These are phyloP conservation scores for Lophium mytilinum DNA, from an alignment of 495 filamentous ascomycete genomes.

Conservation along the genomic window DNA sequence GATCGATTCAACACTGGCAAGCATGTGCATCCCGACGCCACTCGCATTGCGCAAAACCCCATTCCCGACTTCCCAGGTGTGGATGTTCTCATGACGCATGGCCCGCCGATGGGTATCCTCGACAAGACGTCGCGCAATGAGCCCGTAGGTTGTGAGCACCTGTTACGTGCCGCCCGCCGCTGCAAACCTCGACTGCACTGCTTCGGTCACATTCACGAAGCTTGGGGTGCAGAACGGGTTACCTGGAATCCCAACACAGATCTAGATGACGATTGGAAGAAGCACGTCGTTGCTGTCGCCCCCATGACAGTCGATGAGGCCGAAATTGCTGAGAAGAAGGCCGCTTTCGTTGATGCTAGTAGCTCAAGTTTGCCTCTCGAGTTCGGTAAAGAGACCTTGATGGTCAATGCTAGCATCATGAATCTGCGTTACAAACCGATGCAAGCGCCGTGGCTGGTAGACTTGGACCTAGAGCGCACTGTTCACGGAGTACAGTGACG, in stretches of 20 bases:
- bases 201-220: slow-evolving; percentile 72
- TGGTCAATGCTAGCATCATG: slow-evolving; percentile 65
- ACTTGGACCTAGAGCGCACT: slow-evolving; percentile 44
- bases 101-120: slow-evolving; percentile 54
- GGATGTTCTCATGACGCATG: slow-evolving; percentile 68
- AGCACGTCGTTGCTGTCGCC: slow-evolving; percentile 29
- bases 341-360: slow-evolving; percentile 41
- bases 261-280: slow-evolving; percentile 8
- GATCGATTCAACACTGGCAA: slow-evolving; percentile 47
- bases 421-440: slow-evolving; percentile 40
- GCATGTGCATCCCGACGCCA: slow-evolving; percentile 11
- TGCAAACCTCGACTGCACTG: slow-evolving; percentile 54
- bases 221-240: slow-evolving; percentile 57
- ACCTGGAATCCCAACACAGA: slow-evolving; percentile 37
- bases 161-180: slow-evolving; percentile 49
- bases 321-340: slow-evolving; percentile 36
- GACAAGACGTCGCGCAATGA: slow-evolving; percentile 38
- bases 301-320: slow-evolving; percentile 35
- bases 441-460: slow-evolving; percentile 57
- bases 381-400: slow-evolving; percentile 53
- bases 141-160: slow-evolving; percentile 47
- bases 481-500: too few relatives aligned
- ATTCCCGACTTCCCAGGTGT: slow-evolving; percentile 43
- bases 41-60: slow-evolving; percentile 38
- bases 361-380: slow-evolving; percentile 30